Evolutionary conservation across 2,329 filamentous ascomycete species (phyloP).

Genomic region (Fusarium sp.): DNA sequence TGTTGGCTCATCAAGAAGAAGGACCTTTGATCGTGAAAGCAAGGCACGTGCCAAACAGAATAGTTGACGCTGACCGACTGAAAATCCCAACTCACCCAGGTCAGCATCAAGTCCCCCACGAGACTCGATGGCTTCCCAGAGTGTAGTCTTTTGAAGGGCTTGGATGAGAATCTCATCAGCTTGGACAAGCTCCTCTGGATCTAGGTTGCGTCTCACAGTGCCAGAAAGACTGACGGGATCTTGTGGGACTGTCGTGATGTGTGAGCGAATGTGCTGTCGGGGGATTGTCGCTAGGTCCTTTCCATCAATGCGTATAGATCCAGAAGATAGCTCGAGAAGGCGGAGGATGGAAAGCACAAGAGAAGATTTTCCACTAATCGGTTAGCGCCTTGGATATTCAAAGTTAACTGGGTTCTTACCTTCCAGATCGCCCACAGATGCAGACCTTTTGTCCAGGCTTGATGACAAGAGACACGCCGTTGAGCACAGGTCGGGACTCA

Average conservation of each 20-base stretch:
- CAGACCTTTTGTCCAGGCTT: slow-evolving; percentile 59
- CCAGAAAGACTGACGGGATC: slow-evolving; percentile 60
- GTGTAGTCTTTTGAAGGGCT: slow-evolving; percentile 56
- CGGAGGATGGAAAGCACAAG: slow-evolving; percentile 60
- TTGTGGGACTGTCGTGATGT: slow-evolving; percentile 60
- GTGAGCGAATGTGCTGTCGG: slow-evolving; percentile 56
- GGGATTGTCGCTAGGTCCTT: slow-evolving; percentile 55
- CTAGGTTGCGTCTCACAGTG: slow-evolving; percentile 60
- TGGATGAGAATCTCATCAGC: slow-evolving; percentile 54
- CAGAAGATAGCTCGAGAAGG: slow-evolving; percentile 56
- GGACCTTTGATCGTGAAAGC: slow-evolving; percentile 46
- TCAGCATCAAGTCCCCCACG: slow-evolving; percentile 53
- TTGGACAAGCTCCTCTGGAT: slow-evolving; percentile 49
- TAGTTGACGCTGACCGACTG: slow-evolving; percentile 60
- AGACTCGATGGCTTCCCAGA: slow-evolving; percentile 54
- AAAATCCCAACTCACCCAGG: slow-evolving; percentile 50
- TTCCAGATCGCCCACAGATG: slow-evolving; percentile 63
- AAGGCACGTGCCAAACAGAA: slow-evolving; percentile 61
- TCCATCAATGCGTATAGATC: slow-evolving; percentile 56
- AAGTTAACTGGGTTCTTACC: background rate
- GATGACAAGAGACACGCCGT: slow-evolving; percentile 30
- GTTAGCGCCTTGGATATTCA: background rate
- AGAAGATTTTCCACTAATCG: slow-evolving; percentile 61
- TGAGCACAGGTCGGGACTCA: slow-evolving; percentile 24
- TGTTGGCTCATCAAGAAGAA: slow-evolving; percentile 49